Evolutionary conservation across 2,329 filamentous ascomycete species (phyloP).

Genomic region (Diaporthe citri): DNA sequence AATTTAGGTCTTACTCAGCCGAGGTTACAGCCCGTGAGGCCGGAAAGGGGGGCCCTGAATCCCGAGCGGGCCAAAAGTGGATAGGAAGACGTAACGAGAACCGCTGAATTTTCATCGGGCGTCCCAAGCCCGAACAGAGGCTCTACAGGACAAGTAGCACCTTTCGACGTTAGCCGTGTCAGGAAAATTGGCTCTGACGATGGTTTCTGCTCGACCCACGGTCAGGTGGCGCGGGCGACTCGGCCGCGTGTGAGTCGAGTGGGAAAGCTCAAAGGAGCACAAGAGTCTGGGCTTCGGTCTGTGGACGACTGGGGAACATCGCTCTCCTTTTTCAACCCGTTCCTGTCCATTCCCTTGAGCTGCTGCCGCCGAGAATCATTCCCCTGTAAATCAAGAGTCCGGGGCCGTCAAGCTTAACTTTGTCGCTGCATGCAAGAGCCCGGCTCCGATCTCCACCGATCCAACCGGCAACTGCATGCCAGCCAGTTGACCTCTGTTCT

Average conservation of each 20-base stretch:
- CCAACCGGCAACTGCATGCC: neutral
- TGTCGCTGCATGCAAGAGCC: slow-evolving; percentile 19
- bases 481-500: slow-evolving; percentile 2
- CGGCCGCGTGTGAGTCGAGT: slow-evolving; percentile 7
- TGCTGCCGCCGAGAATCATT: neutral
- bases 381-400: slow-evolving; percentile 7
- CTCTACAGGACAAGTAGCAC: slow-evolving; percentile 9
- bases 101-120: slow-evolving; percentile 13
- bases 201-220: slow-evolving; percentile 16
- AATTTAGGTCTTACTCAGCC: neutral
- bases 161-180: slow-evolving; percentile 18
- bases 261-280: neutral
- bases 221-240: slow-evolving; percentile 14
- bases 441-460: slow-evolving; percentile 17
- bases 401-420: slow-evolving; percentile 22
- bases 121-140: slow-evolving; percentile 1
- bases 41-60: neutral
- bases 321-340: neutral
- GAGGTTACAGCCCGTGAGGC: neutral
- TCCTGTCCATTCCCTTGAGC: neutral
- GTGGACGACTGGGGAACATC: neutral
- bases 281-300: neutral
- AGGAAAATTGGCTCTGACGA: slow-evolving; percentile 21
- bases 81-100: slow-evolving; percentile 28
- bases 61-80: slow-evolving; percentile 26